Evolutionary conservation across 2,329 filamentous ascomycete species (phyloP).

Genomic region (Cladobotryum mycophilum): DNA sequence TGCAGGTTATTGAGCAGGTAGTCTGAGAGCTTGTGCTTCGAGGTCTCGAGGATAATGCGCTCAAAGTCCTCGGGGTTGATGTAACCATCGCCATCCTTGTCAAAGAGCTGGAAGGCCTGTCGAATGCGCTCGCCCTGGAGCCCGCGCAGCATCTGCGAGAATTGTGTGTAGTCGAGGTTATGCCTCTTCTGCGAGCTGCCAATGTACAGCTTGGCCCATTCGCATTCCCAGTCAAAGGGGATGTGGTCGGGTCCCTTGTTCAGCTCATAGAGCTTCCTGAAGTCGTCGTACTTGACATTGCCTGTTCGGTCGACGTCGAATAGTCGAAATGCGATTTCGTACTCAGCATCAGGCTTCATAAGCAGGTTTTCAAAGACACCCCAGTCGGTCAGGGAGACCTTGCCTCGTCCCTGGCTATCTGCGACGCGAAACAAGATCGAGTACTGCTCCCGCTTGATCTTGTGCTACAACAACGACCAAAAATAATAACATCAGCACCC

Average conservation of each 20-base stretch:
- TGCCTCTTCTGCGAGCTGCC: slow-evolving; percentile 83
- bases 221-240: slow-evolving; percentile 93
- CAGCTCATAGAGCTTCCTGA: slow-evolving; percentile 76
- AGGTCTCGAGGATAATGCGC: slow-evolving; percentile 89
- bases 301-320: slow-evolving; percentile 85
- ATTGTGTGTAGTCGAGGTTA: slow-evolving; percentile 90
- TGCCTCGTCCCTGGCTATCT: slow-evolving; percentile 68
- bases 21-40: slow-evolving; percentile 93
- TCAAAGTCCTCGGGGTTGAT: slow-evolving; percentile 95
- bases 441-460: slow-evolving; percentile 95
- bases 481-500: neutral
- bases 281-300: slow-evolving; percentile 81
- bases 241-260: slow-evolving; percentile 83
- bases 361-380: slow-evolving; percentile 90
- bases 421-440: slow-evolving; percentile 87
- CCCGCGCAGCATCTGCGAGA: slow-evolving; percentile 95
- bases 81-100: slow-evolving; percentile 87
- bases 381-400: slow-evolving; percentile 80
- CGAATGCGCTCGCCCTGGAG: slow-evolving; percentile 93
- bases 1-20: slow-evolving; percentile 86
- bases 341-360: slow-evolving; percentile 91
- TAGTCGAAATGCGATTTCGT: slow-evolving; percentile 95
- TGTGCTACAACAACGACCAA: slow-evolving; percentile 58
- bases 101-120: slow-evolving; percentile 88
- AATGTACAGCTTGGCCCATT: slow-evolving; percentile 93